Evolutionary conservation across 371 early-diverging fungal species (phyloP), one percentile per base, ranked within the genome.

Genomic region (Fennellomyces sp.): DNA sequence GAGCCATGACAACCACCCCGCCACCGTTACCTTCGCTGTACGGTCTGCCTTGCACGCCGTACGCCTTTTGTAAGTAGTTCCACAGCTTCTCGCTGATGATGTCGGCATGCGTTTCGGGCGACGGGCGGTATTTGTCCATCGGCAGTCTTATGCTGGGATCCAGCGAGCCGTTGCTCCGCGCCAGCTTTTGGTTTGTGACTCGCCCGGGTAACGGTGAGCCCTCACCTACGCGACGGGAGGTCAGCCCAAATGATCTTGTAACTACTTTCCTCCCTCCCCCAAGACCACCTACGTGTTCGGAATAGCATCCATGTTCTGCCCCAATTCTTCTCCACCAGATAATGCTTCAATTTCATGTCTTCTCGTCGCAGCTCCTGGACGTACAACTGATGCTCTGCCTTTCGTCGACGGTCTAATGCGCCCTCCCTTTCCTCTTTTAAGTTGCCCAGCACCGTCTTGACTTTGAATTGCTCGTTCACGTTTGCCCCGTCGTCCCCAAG

Each of bases 51-150:
- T 73, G 74, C 2, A 77, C 68, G 42, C 78, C 78, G 51, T 77
- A 77, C 0, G 70, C 70, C 27, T 73, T 71, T 23, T 56, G 64
- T 21, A 77, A 29, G 39, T 71, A 77, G 13, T 55, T 45, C 74
- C 74, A 77, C 15, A 77, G 66, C 10, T 61, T 67, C 31, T 73
- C 72, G 61, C 78, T 77, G 13, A 77, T 53, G 48, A 77, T 77
- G 45, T 77, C 78, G n/a, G 68, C 78, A 56, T 73, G 74, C 36
- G 78, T 77, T 41, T 77, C 78, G 30, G 78, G 78, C 5, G 74
- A 61, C 17, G 78, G 78, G 28, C 78, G 69, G 30, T 73, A 77
- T 58, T 77, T 77, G 49, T 77, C 78, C 59, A 68, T 65, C 2
- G 78, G 78, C 12, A 77, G 50, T 57, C 78, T 41, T 62, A 77